Conservation (phyloP, 257 asterid genomes). For the Ophiorrhiza pumila region DNA sequence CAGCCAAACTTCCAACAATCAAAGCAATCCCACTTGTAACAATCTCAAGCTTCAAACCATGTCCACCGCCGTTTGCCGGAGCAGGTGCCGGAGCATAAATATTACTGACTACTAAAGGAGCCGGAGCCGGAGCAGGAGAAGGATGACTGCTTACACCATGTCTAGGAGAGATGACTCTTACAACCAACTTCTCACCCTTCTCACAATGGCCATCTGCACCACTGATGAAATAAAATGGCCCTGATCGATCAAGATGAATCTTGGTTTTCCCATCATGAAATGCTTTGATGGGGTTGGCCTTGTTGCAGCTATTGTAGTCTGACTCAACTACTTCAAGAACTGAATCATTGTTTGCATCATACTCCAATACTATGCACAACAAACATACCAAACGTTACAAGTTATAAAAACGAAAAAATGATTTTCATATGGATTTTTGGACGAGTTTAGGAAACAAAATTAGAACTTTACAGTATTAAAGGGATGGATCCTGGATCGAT, state of each 20-base stretch:
- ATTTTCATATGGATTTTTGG: background rate
- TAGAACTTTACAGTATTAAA: no score
- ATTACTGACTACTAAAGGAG: background rate
- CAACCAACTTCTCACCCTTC: slow-evolving; percentile 48
- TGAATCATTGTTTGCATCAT: slow-evolving; percentile 35
- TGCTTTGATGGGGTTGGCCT: slow-evolving; percentile 33
- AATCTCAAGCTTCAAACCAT: slow-evolving; percentile 6
- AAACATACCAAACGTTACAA: background rate
- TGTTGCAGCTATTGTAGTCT: slow-evolving; percentile 47
- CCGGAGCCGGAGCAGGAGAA: slow-evolving; percentile 4
- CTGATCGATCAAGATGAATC: slow-evolving; percentile 38
- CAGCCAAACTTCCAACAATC: slow-evolving; percentile 19
- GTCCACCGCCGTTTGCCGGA: slow-evolving; percentile 21
- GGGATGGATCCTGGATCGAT: no score
- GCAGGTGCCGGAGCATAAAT: slow-evolving; percentile 36
- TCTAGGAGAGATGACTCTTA: slow-evolving; percentile 39
- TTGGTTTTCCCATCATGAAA: slow-evolving; percentile 43
- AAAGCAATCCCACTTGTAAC: slow-evolving; percentile 9
- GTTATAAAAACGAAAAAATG: background rate
- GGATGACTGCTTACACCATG: background rate
- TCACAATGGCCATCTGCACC: slow-evolving; percentile 62
- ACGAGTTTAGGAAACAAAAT: no score
- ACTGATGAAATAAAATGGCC: slow-evolving; percentile 59
- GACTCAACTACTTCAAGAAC: slow-evolving; percentile 41
- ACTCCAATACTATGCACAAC: slow-evolving; percentile 38